phyloP scores from a whole-genome alignment of 2,329 filamentous ascomycete species.

The Geosmithia flava region DNA sequence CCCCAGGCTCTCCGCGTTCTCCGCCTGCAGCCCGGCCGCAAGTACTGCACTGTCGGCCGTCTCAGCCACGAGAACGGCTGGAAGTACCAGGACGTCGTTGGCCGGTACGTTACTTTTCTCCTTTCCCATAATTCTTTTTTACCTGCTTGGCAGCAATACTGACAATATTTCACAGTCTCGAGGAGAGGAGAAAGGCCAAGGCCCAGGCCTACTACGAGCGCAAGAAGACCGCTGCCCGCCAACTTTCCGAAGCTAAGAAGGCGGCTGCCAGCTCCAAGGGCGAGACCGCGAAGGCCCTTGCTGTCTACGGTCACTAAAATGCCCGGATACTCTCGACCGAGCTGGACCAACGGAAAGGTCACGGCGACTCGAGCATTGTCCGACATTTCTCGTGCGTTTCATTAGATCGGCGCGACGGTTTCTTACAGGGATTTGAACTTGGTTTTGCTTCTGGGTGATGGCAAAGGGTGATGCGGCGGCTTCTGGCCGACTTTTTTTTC shows the following conservation, averaged over 20 bases:
- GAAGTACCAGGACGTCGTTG: constrained; percentile 99
- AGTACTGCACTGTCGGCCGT: constrained; percentile 99
- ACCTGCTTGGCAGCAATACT: not conserved
- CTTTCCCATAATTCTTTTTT: not conserved
- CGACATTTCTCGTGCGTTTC: constrained; percentile 35
- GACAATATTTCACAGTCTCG: constrained; percentile 51
- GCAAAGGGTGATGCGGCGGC: constrained; percentile 1
- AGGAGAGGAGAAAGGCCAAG: constrained; percentile 99
- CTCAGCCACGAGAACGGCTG: constrained; percentile 98
- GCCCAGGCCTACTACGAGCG: constrained; percentile 98
- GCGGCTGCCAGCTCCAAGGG: constrained; percentile 74
- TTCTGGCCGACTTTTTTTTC: not conserved
- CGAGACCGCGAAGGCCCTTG: constrained; percentile 81
- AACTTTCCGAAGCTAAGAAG: constrained; percentile 88
- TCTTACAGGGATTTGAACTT: constrained; percentile 29
- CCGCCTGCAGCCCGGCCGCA: constrained; percentile 95
- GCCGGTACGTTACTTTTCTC: constrained; percentile 56
- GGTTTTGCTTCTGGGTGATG: constrained; percentile 18
- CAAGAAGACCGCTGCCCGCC: constrained; percentile 93
- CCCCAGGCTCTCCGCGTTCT: constrained; percentile 96
- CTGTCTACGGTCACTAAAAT: constrained; percentile 78
- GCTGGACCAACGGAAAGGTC: constrained; percentile 16
- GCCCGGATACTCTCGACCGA: constrained; percentile 15
- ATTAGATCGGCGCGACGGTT: constrained; percentile 43
- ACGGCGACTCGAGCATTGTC: constrained; percentile 18